Base-by-base conservation (phyloP, 352 stramenopile genomes). In the Pythium dissimile region DNA sequence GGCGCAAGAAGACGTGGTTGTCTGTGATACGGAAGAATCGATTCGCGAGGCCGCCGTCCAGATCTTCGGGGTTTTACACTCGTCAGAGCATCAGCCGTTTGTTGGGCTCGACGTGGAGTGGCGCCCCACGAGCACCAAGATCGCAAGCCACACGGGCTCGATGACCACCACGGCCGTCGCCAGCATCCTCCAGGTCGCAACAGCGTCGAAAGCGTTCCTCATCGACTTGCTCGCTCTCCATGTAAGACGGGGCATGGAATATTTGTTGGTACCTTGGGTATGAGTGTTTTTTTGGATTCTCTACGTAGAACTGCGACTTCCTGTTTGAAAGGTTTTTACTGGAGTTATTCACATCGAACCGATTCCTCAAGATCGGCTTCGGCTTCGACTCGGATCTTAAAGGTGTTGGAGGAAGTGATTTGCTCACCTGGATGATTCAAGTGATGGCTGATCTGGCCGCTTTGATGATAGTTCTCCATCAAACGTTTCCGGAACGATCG, bases 81-180 rank as follows among this genome's bases (percentile, higher is more conserved):
- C n/a, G n/a, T n/a, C 15, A n/a, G 21, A 30, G 12, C 2, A 3
- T n/a, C 43, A 21, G 2, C 42, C 54, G 31, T 24, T 84, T 15
- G 64, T 88, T 1, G 77, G 79, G 5, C 61, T 89, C 15, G 79
- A 89, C 39, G 79, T 89, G 9, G 79, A 89, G 48, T 89, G 79
- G 79, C 75, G 78, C 10, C 79, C 79, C 3, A 67, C 66, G 13
- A 73, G 55, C 46, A 59, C 56, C 38, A 70, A 73, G 48, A 67
- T 65, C 39, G 55, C 61, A 4, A 64, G 8, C n/a, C 31, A 52
- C 23, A 69, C 54, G 7, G 60, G 59, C 3, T 1, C 28, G 9
- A 4, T 58, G 6, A 71, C 51, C 1, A 71, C 62, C 8, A 77
- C 47, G 13, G 58, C 73, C 2, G 50, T 86, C 11, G 79, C 79